These are phyloP conservation scores for Entamoeba invadens DNA, from an alignment of 208 protist species.

Conservation along the genomic window DNA sequence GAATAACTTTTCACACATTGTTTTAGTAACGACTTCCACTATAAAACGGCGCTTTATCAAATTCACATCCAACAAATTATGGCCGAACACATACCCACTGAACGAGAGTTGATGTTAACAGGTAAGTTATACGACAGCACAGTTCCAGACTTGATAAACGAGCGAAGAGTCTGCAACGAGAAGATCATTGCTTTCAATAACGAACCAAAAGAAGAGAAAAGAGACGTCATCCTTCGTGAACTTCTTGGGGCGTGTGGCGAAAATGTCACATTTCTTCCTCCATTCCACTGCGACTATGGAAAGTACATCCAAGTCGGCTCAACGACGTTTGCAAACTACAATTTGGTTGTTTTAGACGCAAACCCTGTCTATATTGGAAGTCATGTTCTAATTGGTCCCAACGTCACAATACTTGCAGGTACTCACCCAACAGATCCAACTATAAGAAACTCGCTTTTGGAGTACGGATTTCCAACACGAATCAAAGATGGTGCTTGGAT, in stretches of 20 bases:
- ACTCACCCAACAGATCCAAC: slow-evolving; percentile 51
- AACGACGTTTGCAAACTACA: slow-evolving; percentile 50
- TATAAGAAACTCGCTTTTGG: slow-evolving; percentile 11
- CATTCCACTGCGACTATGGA: slow-evolving; percentile 58
- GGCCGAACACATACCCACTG: not conserved
- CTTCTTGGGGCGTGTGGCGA: slow-evolving; percentile 14
- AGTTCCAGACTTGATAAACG: not conserved
- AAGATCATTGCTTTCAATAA: not conserved
- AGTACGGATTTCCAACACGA: slow-evolving; percentile 34
- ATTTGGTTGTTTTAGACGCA: slow-evolving; percentile 52
- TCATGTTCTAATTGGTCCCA: slow-evolving; percentile 44
- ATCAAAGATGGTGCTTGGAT: slow-evolving; percentile 32
- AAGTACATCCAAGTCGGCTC: slow-evolving; percentile 49
- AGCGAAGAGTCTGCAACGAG: not conserved
- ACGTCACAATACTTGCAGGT: slow-evolving; percentile 52
- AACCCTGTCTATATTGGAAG: slow-evolving; percentile 48
- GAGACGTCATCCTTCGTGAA: not conserved
- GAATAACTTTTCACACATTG: no score
- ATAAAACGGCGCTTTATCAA: no score
- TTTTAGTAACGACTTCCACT: no score
- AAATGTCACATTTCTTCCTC: slow-evolving; percentile 42
- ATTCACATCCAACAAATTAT: no score
- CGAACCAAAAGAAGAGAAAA: not conserved
- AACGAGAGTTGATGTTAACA: not conserved
- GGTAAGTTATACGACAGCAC: not conserved